phyloP scores from a whole-genome alignment of 352 stramenopile species.

The Globisporangium echinulatum region DNA sequence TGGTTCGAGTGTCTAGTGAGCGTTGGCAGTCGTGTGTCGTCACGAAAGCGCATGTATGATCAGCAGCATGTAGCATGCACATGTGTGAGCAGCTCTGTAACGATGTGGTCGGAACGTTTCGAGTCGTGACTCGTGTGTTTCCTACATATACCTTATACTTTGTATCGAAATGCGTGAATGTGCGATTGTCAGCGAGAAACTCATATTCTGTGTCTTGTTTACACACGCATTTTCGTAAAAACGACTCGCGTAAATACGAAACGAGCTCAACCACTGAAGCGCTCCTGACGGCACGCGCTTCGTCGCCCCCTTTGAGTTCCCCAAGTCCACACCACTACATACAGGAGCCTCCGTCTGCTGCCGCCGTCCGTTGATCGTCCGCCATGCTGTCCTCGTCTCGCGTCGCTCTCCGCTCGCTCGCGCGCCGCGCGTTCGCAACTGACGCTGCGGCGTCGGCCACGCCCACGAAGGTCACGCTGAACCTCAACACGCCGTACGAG shows the following conservation, averaged over 20 bases:
- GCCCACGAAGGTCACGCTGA: constrained; percentile 81
- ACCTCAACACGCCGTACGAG: constrained; percentile 79
- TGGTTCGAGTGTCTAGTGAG: too few relatives aligned
- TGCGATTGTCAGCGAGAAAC: too few relatives aligned
- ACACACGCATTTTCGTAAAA: constrained; percentile 14
- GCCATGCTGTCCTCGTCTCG: constrained; percentile 49
- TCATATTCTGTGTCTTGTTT: not conserved
- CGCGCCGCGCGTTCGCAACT: constrained; percentile 44
- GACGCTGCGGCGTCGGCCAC: constrained; percentile 28
- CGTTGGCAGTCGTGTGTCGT: not conserved
- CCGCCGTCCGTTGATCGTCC: not conserved
- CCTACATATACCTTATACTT: too few relatives aligned
- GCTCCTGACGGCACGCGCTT: constrained; percentile 11
- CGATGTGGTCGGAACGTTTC: too few relatives aligned
- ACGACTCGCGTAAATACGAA: not conserved
- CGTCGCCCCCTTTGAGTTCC: constrained; percentile 5
- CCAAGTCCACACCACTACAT: not conserved
- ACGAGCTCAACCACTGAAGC: too few relatives aligned
- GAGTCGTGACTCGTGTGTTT: too few relatives aligned
- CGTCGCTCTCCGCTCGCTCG: constrained; percentile 44
- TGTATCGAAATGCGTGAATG: too few relatives aligned
- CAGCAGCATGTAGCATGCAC: too few relatives aligned
- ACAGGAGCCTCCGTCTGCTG: not conserved
- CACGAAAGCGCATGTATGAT: too few relatives aligned
- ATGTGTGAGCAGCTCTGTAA: too few relatives aligned